These are phyloP conservation scores for Pythium volutum DNA, from an alignment of 352 stramenopile genomes.

Conservation along the genomic window DNA sequence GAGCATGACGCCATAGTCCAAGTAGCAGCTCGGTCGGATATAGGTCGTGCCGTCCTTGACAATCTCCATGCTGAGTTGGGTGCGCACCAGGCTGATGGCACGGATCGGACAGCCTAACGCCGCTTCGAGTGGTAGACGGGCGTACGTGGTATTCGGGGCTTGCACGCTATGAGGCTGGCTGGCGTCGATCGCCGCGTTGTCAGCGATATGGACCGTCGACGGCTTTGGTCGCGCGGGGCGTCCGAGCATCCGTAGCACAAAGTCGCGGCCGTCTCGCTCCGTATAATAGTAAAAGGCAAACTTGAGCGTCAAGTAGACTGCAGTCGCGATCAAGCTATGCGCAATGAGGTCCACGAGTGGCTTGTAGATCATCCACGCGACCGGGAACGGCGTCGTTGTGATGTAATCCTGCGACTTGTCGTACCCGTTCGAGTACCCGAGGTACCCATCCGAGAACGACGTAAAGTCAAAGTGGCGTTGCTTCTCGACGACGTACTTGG, in stretches of 20 bases:
- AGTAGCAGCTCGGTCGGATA: too few species aligned
- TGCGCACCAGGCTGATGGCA: neutral
- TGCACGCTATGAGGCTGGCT: neutral
- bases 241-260: too few species aligned
- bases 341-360: constrained; percentile 18
- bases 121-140: neutral
- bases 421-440: constrained; percentile 21
- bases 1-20: too few species aligned
- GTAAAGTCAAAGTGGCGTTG: constrained; percentile 19
- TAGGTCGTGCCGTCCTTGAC: too few species aligned
- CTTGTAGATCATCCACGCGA: constrained; percentile 21
- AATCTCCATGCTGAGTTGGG: too few species aligned
- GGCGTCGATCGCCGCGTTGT: neutral
- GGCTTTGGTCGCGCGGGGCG: too few species aligned
- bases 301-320: too few species aligned
- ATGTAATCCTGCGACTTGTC: constrained; percentile 11
- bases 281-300: too few species aligned
- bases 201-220: neutral
- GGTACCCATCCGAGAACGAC: constrained; percentile 14
- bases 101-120: neutral
- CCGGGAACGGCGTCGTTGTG: constrained; percentile 9
- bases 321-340: too few species aligned
- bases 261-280: too few species aligned
- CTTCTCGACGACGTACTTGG: constrained; percentile 16
- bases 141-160: neutral